Conservation (phyloP, 495 filamentous ascomycete species). For the Lasiosphaeris hirsuta region DNA sequence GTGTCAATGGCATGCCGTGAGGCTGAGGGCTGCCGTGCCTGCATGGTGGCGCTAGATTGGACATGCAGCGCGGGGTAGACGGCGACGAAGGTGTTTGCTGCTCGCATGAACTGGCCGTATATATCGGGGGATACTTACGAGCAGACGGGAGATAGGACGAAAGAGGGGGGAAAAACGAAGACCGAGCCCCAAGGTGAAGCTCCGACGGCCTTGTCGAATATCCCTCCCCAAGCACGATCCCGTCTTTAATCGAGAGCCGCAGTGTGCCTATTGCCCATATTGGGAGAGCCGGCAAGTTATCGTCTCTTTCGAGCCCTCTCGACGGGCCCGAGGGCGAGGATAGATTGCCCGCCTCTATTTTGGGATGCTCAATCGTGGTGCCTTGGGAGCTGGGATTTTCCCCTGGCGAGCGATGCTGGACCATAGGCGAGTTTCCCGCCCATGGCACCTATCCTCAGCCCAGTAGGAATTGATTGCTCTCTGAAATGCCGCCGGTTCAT, state of each 20-base stretch:
- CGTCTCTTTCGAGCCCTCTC: not conserved
- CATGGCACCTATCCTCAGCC: no score
- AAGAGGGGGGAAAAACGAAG: no score
- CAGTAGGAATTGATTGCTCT: no score
- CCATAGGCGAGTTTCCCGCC: no score
- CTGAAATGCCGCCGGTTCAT: no score
- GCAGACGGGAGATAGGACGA: not conserved
- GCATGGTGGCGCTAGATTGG: not conserved
- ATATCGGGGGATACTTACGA: not conserved
- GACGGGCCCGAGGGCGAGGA: not conserved
- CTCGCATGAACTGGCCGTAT: not conserved
- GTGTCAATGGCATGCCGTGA: constrained; percentile 8
- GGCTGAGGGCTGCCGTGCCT: constrained; percentile 10
- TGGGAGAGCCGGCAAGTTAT: not conserved
- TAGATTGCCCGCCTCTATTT: not conserved
- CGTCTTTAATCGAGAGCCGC: not conserved
- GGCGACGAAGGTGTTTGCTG: not conserved
- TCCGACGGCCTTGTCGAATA: no score
- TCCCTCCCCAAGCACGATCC: not conserved
- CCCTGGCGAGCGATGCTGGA: no score
- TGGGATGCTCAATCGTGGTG: not conserved
- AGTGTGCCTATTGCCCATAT: not conserved
- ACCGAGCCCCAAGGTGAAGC: no score
- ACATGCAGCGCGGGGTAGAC: not conserved
- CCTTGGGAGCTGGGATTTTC: no score